Conservation (phyloP, 2,329 filamentous ascomycete genomes). For the Tolypocladium ovalisporum region DNA sequence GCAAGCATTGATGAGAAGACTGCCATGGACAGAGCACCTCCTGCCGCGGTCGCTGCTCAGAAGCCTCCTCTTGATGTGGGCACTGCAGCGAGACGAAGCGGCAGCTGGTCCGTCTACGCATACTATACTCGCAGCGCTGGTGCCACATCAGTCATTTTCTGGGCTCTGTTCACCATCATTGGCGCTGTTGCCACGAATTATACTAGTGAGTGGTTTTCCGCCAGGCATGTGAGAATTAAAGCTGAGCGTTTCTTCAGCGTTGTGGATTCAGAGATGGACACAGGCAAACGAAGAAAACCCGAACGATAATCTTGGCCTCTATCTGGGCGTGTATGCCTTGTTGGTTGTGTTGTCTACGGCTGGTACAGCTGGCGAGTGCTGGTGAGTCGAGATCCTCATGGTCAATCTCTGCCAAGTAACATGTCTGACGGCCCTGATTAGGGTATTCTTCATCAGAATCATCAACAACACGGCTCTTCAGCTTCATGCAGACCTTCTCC, state of each 20-base stretch:
- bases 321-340: not conserved
- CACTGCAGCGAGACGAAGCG: not conserved
- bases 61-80: not conserved
- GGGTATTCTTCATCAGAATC: not conserved
- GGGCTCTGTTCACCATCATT: not conserved
- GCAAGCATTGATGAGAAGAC: not conserved
- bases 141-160: not conserved
- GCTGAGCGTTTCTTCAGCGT: not conserved
- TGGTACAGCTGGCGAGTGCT: not conserved
- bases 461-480: slow-evolving; percentile 1
- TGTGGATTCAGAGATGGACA: slow-evolving; percentile 1
- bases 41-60: not conserved
- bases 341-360: not conserved
- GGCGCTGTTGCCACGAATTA: not conserved
- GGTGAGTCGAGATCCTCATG: not conserved
- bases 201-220: not conserved
- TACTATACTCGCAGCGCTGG: not conserved
- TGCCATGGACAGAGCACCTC: not conserved
- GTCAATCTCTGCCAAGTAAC: not conserved
- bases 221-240: not conserved
- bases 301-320: not conserved
- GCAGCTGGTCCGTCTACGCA: not conserved
- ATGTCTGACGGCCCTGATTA: not conserved
- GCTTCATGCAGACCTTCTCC: slow-evolving; percentile 23
- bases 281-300: not conserved